Evolutionary conservation across 2,329 filamentous ascomycete species (phyloP).

Genomic region (Immersiporthe knoxdaviesiana): DNA sequence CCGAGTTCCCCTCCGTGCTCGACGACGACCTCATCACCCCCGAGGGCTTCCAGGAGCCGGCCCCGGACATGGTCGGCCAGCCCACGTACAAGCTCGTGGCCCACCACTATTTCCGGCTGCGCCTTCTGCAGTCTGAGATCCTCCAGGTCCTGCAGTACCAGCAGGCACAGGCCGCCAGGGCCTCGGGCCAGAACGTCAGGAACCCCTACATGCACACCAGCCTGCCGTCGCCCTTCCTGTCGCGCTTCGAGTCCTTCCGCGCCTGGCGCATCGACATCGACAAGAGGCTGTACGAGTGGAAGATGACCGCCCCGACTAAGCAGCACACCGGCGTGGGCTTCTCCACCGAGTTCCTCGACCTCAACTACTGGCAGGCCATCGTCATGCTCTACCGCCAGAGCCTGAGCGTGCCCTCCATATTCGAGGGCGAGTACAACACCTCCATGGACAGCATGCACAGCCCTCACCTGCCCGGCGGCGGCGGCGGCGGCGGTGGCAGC

Average conservation of each 20-base stretch:
- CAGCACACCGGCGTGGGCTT: slow-evolving; percentile 85
- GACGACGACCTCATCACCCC: slow-evolving; percentile 89
- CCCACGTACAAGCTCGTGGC: slow-evolving; percentile 90
- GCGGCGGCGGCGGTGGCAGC: too few species aligned
- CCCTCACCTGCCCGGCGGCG: slow-evolving; percentile 38
- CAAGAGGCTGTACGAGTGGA: slow-evolving; percentile 82
- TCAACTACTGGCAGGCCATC: slow-evolving; percentile 97
- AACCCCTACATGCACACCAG: slow-evolving; percentile 78
- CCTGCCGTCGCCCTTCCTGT: slow-evolving; percentile 82
- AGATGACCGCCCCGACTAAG: slow-evolving; percentile 76
- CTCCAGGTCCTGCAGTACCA: slow-evolving; percentile 92
- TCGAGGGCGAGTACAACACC: slow-evolving; percentile 77
- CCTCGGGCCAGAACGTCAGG: slow-evolving; percentile 62
- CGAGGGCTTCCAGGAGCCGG: slow-evolving; percentile 69
- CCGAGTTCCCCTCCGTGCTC: slow-evolving; percentile 86
- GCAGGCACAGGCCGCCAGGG: slow-evolving; percentile 78
- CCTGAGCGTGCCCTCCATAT: slow-evolving; percentile 79
- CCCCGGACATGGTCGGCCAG: slow-evolving; percentile 54
- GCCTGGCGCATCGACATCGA: slow-evolving; percentile 91
- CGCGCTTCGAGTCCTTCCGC: slow-evolving; percentile 81
- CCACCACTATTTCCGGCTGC: slow-evolving; percentile 88
- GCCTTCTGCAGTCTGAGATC: slow-evolving; percentile 91
- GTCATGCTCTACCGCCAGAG: slow-evolving; percentile 96
- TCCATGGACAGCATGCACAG: slow-evolving; percentile 67
- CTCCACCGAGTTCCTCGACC: slow-evolving; percentile 83